Evolutionary conservation across 2,329 filamentous ascomycete genomes (phyloP).

Genomic region (Rutstroemia sp.): DNA sequence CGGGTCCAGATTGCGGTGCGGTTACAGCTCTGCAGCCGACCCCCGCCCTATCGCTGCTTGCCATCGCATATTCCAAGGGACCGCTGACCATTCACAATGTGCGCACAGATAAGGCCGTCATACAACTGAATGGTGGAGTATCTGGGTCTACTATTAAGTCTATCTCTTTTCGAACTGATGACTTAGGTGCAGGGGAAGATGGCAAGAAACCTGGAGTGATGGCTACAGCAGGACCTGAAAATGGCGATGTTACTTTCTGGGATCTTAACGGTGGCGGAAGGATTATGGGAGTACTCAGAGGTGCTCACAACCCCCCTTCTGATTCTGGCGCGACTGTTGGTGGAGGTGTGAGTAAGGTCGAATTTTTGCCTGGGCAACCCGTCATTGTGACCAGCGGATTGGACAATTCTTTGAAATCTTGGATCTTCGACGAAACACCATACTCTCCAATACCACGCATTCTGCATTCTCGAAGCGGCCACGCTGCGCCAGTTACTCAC

Average conservation of each 20-base stretch:
- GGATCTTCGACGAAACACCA: constrained; percentile 91
- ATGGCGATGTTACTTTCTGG: constrained; percentile 91
- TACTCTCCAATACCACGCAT: constrained; percentile 82
- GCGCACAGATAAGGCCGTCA: constrained; percentile 63
- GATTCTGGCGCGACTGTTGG: constrained; percentile 45
- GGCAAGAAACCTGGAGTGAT: constrained; percentile 83
- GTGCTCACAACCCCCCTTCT: constrained; percentile 73
- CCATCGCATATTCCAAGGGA: constrained; percentile 79
- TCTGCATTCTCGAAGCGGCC: constrained; percentile 79
- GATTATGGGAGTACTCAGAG: constrained; percentile 77
- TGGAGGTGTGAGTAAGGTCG: constrained; percentile 77
- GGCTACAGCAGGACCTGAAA: constrained; percentile 75
- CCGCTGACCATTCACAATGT: constrained; percentile 76
- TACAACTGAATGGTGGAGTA: constrained; percentile 61
- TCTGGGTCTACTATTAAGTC: constrained; percentile 63
- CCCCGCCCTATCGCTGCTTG: constrained; percentile 76
- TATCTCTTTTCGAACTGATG: constrained; percentile 87
- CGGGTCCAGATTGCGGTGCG: constrained; percentile 62
- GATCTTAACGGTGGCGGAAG: constrained; percentile 85
- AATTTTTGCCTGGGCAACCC: constrained; percentile 84
- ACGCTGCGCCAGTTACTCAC: constrained; percentile 76
- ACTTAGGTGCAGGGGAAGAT: constrained; percentile 79
- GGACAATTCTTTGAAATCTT: constrained; percentile 90
- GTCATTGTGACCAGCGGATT: constrained; percentile 84
- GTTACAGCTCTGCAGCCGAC: constrained; percentile 85